These are phyloP conservation scores for Leptodermis oblonga DNA, from an alignment of 257 asterid species.

Conservation along the genomic window DNA sequence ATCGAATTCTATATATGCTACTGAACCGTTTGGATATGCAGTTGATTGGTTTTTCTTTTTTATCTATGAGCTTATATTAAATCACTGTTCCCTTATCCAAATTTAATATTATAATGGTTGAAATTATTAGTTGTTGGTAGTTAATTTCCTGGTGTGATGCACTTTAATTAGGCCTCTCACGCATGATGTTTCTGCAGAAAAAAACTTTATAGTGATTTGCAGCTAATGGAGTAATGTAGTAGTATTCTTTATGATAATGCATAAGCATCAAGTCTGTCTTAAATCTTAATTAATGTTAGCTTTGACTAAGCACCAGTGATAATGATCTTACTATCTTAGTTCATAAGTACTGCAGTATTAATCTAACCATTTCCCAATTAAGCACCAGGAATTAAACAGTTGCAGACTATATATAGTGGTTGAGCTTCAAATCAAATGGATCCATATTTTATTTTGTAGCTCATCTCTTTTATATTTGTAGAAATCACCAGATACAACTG, in stretches of 20 bases:
- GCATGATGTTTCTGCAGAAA: background rate
- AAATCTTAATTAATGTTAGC: background rate
- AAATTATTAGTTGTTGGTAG: background rate
- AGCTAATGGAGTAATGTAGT: background rate
- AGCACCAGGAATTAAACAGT: constrained; percentile 30
- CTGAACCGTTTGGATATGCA: background rate
- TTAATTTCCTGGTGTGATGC: background rate
- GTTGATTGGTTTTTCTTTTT: background rate
- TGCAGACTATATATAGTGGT: no score
- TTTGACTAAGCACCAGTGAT: constrained; percentile 1
- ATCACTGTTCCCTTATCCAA: no score
- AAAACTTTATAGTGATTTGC: background rate
- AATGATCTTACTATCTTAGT: background rate
- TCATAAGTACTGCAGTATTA: no score
- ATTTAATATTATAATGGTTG: background rate
- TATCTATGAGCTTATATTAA: no score
- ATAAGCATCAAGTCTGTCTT: background rate
- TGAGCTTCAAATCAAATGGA: background rate
- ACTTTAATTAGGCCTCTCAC: background rate
- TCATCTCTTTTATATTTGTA: no score
- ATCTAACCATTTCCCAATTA: constrained; percentile 10
- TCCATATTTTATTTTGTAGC: background rate
- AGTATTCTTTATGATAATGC: no score
- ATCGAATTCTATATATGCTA: background rate
- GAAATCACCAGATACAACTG: no score